Evolutionary conservation across 257 asterid genomes (phyloP).

Genomic region (Salvia rosmarinus): DNA sequence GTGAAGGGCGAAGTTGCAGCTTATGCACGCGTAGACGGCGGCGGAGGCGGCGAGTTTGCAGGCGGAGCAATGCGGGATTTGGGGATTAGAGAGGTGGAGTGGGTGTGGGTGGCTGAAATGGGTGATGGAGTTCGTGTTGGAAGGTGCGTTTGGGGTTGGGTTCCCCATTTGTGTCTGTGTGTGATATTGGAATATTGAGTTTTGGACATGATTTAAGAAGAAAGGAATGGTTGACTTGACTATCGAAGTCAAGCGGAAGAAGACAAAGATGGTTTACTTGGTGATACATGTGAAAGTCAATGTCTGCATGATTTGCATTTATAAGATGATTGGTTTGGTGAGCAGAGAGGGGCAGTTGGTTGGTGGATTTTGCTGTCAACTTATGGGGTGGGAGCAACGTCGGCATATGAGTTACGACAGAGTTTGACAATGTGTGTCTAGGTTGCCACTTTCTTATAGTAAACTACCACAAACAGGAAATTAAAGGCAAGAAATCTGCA

Average conservation of each 20-base stretch:
- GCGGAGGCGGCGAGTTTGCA: constrained; percentile 51
- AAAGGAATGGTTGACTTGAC: neutral
- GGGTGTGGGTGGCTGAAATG: constrained; percentile 72
- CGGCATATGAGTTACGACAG: neutral
- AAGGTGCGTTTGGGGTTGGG: neutral
- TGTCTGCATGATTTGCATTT: neutral
- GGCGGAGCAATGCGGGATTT: constrained; percentile 40
- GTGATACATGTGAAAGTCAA: neutral
- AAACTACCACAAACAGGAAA: too few relatives aligned
- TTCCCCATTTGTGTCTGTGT: constrained; percentile 31
- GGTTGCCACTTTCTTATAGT: constrained; percentile 1
- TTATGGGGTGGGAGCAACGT: constrained; percentile 12
- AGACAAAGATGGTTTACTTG: neutral
- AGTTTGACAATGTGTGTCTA: constrained; percentile 34
- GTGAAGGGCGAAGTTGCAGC: constrained; percentile 54
- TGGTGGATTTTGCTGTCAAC: constrained; percentile 33
- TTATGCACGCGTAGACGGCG: constrained; percentile 42
- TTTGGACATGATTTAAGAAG: constrained; percentile 2
- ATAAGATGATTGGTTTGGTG: neutral
- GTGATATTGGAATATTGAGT: neutral
- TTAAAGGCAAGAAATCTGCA: too few relatives aligned
- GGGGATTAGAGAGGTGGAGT: constrained; percentile 38
- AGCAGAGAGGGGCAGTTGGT: neutral
- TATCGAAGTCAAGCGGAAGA: constrained; percentile 12
- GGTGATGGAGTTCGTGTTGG: constrained; percentile 29